Evolutionary conservation across 805 yeast species (phyloP).

Genomic region (Metschnikowia santaceciliae): DNA sequence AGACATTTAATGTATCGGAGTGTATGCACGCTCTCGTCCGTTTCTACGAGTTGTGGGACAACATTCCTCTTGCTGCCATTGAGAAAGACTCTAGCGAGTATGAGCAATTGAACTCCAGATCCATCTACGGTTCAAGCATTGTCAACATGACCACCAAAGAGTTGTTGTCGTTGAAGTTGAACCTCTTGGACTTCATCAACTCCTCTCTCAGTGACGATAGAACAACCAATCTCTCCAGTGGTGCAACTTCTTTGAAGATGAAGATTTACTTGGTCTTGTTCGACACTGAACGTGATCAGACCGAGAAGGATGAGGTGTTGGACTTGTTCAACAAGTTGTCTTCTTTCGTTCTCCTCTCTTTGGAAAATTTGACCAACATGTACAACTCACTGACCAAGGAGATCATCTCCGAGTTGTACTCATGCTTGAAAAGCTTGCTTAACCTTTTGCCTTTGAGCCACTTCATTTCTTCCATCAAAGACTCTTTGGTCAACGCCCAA

Average conservation of each 20-base stretch:
- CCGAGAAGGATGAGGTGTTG: slow-evolving; percentile 29
- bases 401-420: slow-evolving; percentile 44
- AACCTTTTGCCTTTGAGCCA: slow-evolving; percentile 70
- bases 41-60: slow-evolving; percentile 50
- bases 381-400: slow-evolving; percentile 14
- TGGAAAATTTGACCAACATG: slow-evolving; percentile 31
- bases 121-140: slow-evolving; percentile 61
- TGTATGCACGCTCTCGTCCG: slow-evolving; percentile 55
- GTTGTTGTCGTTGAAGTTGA: slow-evolving; percentile 44
- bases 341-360: slow-evolving; percentile 32
- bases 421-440: slow-evolving; percentile 57
- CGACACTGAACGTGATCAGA: slow-evolving; percentile 33
- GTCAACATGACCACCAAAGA: slow-evolving; percentile 49
- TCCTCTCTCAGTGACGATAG: slow-evolving; percentile 37
- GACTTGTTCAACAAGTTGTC: slow-evolving; percentile 30
- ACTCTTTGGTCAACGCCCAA: slow-evolving; percentile 32
- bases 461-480: slow-evolving; percentile 59
- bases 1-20: slow-evolving; percentile 62
- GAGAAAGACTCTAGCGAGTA: slow-evolving; percentile 36
- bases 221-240: slow-evolving; percentile 17
- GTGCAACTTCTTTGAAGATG: slow-evolving; percentile 38
- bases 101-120: slow-evolving; percentile 43
- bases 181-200: slow-evolving; percentile 55
- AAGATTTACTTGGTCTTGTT: slow-evolving; percentile 50
- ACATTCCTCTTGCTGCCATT: slow-evolving; percentile 40